Evolutionary conservation across 139 green algal species (phyloP), one percentile per base, ranked within the genome.

Genomic region (Ulvella scutata): DNA sequence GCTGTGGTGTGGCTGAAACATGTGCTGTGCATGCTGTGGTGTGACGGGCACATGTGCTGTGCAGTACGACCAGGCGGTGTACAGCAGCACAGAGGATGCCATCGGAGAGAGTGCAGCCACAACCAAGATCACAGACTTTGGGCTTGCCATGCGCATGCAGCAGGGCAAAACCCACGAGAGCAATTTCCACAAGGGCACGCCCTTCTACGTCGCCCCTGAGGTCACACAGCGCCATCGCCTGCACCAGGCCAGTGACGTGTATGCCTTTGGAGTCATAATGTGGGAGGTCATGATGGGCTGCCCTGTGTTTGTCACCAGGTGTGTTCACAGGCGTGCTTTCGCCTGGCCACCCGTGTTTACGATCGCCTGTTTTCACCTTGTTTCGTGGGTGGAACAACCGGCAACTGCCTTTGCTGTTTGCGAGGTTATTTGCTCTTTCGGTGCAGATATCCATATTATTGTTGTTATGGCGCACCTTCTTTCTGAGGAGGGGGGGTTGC

Each of bases 181-280:
- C 20, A 26, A 26, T 26, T 36, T 67, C 51, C 31, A 1, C n/a
- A n/a, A 67, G 51, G 51, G 51, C 51, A 77, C 73, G 38, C 73
- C 73, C 23, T 77, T 77, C 73, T 84, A 84, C 43, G 82, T 85
- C 79, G 79, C 79, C 3, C 81, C 81, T 0, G 81, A 85, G 75
- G 73, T 82, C 9, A 73, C 74, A 10, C 21, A 78, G 33, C 40
- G 61, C 33, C 75, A 74, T n/a, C 61, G 61, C 36, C 43, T 84
- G 35, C 60, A 78, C 79, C 43, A 86, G 37, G 83, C 82, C 33
- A 40, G 39, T 6, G 36, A 83, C 40, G 81, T 82, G 20, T 85
- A 80, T 61, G 81, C 79, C 4, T 85, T 83, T 62, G 83, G 83
- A 59, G 79, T 88, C 75, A 75, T 79, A 4, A 43, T 88, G 75